phyloP scores from a whole-genome alignment of 495 filamentous ascomycete species.

The Choiromyces venosus region DNA sequence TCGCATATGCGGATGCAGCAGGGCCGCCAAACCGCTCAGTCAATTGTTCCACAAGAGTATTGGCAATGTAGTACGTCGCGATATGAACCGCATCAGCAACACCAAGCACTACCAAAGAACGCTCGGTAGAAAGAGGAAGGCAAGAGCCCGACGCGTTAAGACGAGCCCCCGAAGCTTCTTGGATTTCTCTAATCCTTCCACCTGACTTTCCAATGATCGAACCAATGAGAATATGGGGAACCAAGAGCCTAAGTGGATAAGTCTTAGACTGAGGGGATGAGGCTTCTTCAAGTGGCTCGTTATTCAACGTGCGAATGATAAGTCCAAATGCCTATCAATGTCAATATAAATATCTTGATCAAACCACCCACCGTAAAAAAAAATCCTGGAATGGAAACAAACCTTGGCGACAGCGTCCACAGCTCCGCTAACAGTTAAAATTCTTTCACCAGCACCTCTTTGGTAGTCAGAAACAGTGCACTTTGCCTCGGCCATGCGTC shows the following conservation, averaged over 20 bases:
- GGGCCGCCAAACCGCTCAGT: constrained; percentile 94
- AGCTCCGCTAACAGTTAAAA: constrained; percentile 89
- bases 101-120: constrained; percentile 89
- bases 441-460: constrained; percentile 91
- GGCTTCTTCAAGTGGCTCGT: constrained; percentile 77
- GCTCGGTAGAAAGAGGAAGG: constrained; percentile 86
- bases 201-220: constrained; percentile 98
- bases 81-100: constrained; percentile 95
- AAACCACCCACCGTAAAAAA: constrained; percentile 15
- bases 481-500: constrained; percentile 85
- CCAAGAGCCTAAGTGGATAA: constrained; percentile 88
- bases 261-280: constrained; percentile 93
- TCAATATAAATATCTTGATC: constrained; percentile 12
- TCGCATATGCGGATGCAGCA: constrained; percentile 93
- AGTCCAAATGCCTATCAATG: constrained; percentile 79
- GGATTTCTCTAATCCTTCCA: constrained; percentile 93
- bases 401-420: constrained; percentile 98
- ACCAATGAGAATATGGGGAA: constrained; percentile 94
- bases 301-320: constrained; percentile 96
- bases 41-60: constrained; percentile 90
- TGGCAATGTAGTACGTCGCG: constrained; percentile 95
- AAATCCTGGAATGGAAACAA: constrained; percentile 41
- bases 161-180: constrained; percentile 92
- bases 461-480: constrained; percentile 98
- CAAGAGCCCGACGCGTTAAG: constrained; percentile 95